Evolutionary conservation across 768 basidiomycete species (phyloP), one percentile per base, ranked within the genome.

Genomic region (Macrocybe gigantea): DNA sequence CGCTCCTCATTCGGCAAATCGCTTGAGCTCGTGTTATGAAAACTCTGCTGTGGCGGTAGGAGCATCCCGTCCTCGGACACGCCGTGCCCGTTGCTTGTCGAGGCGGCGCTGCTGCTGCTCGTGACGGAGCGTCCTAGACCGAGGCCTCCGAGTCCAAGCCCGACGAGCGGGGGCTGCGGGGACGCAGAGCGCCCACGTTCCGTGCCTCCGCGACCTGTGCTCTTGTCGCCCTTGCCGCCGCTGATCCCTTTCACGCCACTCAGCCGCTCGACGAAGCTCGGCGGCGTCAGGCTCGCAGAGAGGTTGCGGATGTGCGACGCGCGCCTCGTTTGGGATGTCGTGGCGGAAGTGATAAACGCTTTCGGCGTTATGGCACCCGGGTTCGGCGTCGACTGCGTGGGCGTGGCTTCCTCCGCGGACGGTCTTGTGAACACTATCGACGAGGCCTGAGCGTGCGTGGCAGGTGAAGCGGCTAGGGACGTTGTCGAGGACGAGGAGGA

Each of bases 401-500:
- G 53, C 4, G 22, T 22, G 22, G 22, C 22, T 4, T 22, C 22
- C 4, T 22, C 22, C 22, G 22, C 22, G 22, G 22, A 22, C 22
- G 22, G 22, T 4, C 22, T 22, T 22, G 22, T 22, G 22, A 22
- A 22, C 22, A 22, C 22, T 22, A 22, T 22, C 22, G 22, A 22
- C 22, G 22, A 22, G 2, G 22, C 22, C 22, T 22, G 22, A 22
- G 4, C 22, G 22, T 22, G 22, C 22, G 22, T 22, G 22, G 22
- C 22, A 22, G 22, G 22, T 30, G 53, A 53, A 54, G 63, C 49
- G 53, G 65, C 47, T 4, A 22, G 22, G 22, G 22, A 22, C 57
- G 58, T 58, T 51, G 58, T 47, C 39, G 66, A 58, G 49, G 66
- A 49, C 7, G 60, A 38, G n/a, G 64, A 57, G 38, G 64, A 55